Evolutionary conservation across 331 rosid genomes (phyloP).

Genomic region (Telfairia occidentalis): DNA sequence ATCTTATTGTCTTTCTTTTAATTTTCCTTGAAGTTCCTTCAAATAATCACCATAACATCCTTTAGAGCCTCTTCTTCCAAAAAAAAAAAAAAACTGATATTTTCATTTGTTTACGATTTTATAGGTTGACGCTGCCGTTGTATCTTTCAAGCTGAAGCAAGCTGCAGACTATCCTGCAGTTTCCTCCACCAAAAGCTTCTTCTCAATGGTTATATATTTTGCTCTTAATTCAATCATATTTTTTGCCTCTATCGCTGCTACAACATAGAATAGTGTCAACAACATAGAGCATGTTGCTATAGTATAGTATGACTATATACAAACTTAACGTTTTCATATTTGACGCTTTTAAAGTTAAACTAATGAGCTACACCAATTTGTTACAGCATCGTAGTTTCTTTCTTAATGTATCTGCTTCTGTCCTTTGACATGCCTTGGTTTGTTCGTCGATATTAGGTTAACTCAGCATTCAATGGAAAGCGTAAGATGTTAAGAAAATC

Average conservation of each 20-base stretch:
- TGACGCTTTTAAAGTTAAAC: not conserved
- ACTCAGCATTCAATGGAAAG: conserved; percentile 86
- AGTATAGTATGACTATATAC: not conserved
- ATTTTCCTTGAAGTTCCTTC: not conserved
- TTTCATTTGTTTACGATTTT: conserved; percentile 9
- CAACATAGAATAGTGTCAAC: not conserved
- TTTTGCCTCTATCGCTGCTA: not conserved
- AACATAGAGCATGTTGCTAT: not conserved
- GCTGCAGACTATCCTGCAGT: conserved; percentile 50
- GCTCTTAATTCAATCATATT: not conserved
- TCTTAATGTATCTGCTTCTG: not conserved
- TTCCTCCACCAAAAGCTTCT: conserved; percentile 72
- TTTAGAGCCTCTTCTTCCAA: not conserved
- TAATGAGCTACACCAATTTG: not conserved
- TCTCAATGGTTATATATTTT: conserved; percentile 51
- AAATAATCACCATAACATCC: not conserved
- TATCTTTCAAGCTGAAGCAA: conserved; percentile 65
- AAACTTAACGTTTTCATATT: not conserved
- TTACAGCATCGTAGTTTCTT: not conserved
- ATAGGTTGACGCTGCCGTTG: conserved; percentile 93
- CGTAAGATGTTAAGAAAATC: conserved; percentile 82
- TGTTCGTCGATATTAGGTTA: conserved; percentile 36
- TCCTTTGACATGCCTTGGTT: not conserved
- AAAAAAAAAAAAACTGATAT: too few species aligned
- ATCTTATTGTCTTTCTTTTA: not conserved